Percentiles rank a stretch among this genome's conserved stretches.
Conservation (phyloP, 805 yeast genomes). For the Zygosaccharomyces bailii region DNA sequence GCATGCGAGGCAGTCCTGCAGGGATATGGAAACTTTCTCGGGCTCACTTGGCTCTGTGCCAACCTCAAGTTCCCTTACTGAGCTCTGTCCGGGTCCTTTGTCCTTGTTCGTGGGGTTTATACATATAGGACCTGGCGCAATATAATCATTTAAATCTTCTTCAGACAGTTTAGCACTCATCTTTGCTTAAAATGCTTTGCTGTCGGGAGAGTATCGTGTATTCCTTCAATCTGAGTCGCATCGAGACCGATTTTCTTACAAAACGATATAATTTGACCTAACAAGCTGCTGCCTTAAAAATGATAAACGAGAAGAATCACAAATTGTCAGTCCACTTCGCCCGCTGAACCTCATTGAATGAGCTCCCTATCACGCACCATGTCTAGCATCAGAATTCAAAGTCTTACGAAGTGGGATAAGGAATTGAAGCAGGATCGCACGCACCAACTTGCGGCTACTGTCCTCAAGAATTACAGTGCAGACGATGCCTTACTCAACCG, state of each 20-base stretch:
- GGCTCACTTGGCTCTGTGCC: constrained; percentile 55
- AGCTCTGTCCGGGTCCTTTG: constrained; percentile 2
- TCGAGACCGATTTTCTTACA: neutral
- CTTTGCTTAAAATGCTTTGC: neutral
- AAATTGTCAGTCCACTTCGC: neutral
- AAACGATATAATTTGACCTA: no score
- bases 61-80: constrained; percentile 65
- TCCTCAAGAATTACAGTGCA: constrained; percentile 36
- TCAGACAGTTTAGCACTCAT: constrained; percentile 90
- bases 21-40: constrained; percentile 79
- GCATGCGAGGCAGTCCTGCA: constrained; percentile 94
- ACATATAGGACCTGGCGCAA: constrained; percentile 91
- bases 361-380: constrained; percentile 4
- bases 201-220: neutral
- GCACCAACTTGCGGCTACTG: constrained; percentile 37
- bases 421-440: constrained; percentile 31
- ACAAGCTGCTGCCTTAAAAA: no score
- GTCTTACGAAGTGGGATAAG: constrained; percentile 24
- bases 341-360: neutral
- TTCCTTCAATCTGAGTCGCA: neutral
- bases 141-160: constrained; percentile 90
- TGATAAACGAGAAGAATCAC: no score
- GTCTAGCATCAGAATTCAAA: constrained; percentile 15
- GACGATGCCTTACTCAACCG: constrained; percentile 35
- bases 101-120: constrained; percentile 66